These are phyloP conservation scores for Zalaria obscura DNA, from an alignment of 2,329 filamentous ascomycete species.

Conservation along the genomic window DNA sequence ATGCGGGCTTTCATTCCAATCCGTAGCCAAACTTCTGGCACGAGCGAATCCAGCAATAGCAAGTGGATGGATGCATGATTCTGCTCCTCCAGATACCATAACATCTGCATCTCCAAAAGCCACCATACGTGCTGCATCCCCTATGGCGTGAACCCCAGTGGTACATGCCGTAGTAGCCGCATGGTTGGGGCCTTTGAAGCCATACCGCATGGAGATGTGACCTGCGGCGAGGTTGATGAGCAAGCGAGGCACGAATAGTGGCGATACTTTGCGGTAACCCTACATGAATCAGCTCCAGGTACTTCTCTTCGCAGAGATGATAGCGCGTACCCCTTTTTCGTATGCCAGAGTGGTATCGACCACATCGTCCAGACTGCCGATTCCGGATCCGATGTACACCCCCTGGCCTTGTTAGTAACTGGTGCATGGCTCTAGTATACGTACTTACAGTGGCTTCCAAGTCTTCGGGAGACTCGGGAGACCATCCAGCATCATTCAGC, in stretches of 20 bases:
- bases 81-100: conserved; percentile 90
- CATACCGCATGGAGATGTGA: conserved; percentile 85
- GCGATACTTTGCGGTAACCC: conserved; percentile 89
- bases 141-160: conserved; percentile 86
- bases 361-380: conserved; percentile 84
- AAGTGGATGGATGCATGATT: conserved; percentile 90
- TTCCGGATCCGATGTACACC: conserved; percentile 86
- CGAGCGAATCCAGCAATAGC: conserved; percentile 84
- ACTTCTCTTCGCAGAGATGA: background rate
- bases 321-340: conserved; percentile 48
- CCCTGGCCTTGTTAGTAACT: conserved; percentile 36
- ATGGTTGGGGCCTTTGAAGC: conserved; percentile 82
- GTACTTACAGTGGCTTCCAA: conserved; percentile 51
- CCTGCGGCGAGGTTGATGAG: conserved; percentile 92
- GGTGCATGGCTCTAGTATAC: conserved; percentile 3
- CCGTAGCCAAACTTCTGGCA: conserved; percentile 71
- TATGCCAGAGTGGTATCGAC: conserved; percentile 72
- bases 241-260: conserved; percentile 82
- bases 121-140: conserved; percentile 86
- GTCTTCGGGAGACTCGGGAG: conserved; percentile 44
- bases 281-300: conserved; percentile 19
- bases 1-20: conserved; percentile 58
- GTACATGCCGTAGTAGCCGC: conserved; percentile 90
- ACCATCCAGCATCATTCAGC: conserved; percentile 68
- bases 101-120: conserved; percentile 83